phyloP scores from a whole-genome alignment of 495 filamentous ascomycete species.

The Penicillium flavigenum region DNA sequence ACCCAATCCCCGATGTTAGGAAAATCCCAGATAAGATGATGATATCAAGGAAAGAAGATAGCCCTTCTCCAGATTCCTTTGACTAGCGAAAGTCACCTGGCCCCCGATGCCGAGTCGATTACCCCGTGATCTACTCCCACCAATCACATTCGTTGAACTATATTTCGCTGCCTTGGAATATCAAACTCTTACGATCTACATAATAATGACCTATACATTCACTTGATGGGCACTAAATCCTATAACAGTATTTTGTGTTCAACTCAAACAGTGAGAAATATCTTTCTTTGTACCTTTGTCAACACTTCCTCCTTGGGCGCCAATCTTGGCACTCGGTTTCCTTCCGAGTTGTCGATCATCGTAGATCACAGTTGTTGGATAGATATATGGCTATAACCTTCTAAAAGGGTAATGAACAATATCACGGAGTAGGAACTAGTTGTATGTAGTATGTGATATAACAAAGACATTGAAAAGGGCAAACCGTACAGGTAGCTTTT shows the following conservation, averaged over 20 bases:
- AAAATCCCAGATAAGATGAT: not conserved
- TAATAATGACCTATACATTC: not conserved
- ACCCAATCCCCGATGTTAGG: not conserved
- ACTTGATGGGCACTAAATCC: not conserved
- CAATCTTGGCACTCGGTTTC: not conserved
- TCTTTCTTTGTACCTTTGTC: not conserved
- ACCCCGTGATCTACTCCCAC: conserved; percentile 3
- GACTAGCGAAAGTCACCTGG: conserved; percentile 16
- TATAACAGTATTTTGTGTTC: not conserved
- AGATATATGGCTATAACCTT: no score
- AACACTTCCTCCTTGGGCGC: not conserved
- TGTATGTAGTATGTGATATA: no score
- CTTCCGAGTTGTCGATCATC: not conserved
- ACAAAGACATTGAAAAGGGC: no score
- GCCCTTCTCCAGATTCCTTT: not conserved
- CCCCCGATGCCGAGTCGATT: conserved; percentile 4
- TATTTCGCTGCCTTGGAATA: not conserved
- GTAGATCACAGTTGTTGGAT: not conserved
- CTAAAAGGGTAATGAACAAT: no score
- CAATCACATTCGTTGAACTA: conserved; percentile 10
- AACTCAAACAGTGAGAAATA: not conserved
- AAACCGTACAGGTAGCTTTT: no score
- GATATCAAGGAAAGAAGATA: conserved; percentile 1
- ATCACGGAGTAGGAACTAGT: no score
- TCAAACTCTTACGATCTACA: not conserved